Conservation (phyloP, 2,329 filamentous ascomycete species). For the Aspergillus viridinutans region DNA sequence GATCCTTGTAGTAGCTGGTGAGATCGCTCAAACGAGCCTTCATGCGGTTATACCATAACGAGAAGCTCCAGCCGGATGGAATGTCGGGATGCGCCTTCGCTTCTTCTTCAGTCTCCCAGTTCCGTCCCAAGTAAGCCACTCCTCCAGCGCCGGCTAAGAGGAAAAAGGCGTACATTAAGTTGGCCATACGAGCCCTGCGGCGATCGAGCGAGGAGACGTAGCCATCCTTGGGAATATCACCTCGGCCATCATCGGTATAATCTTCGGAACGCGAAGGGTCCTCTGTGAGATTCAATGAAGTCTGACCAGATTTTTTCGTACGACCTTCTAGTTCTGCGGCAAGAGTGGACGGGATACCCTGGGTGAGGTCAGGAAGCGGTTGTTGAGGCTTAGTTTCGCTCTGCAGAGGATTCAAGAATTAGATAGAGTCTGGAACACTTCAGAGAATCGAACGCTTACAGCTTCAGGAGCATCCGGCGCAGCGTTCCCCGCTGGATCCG, state of each 20-base stretch:
- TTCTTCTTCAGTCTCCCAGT: constrained; percentile 78
- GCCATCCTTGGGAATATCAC: constrained; percentile 67
- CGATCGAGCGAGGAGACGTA: constrained; percentile 91
- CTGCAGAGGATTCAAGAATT: constrained; percentile 21
- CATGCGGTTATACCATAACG: constrained; percentile 75
- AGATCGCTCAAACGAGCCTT: constrained; percentile 70
- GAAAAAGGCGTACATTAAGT: constrained; percentile 65
- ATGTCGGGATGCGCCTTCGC: constrained; percentile 64
- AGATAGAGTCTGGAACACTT: constrained; percentile 2
- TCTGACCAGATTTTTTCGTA: constrained; percentile 33
- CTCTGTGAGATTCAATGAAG: constrained; percentile 51
- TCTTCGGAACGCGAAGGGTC: constrained; percentile 44
- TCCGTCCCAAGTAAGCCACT: constrained; percentile 73
- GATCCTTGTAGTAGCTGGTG: constrained; percentile 91
- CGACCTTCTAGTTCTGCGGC: constrained; percentile 64
- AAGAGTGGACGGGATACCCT: constrained; percentile 88
- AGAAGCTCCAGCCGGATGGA: constrained; percentile 73
- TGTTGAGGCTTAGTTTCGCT: constrained; percentile 48
- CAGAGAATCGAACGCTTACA: constrained; percentile 19
- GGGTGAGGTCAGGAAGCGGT: constrained; percentile 84
- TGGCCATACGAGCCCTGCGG: constrained; percentile 70
- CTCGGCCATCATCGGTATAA: constrained; percentile 47
- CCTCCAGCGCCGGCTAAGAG: constrained; percentile 55
- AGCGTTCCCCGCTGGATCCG: constrained; percentile 30
- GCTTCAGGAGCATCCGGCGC: constrained; percentile 22